phyloP scores from a whole-genome alignment of 2,329 filamentous ascomycete genomes.

The Alternaria rosae region DNA sequence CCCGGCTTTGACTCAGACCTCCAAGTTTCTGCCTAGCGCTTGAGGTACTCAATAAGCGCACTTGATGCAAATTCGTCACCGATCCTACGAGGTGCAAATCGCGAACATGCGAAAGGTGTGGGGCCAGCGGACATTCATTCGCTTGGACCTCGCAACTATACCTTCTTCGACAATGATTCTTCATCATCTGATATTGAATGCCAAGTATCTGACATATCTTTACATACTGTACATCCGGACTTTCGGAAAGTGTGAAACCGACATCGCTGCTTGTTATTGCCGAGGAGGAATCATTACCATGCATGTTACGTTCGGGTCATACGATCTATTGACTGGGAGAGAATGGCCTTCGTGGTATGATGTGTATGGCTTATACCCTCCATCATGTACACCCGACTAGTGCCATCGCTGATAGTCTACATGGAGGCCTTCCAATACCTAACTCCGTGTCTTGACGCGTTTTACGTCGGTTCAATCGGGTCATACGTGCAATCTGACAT shows the following conservation, averaged over 20 bases:
- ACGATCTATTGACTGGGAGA: background rate
- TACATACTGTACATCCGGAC: background rate
- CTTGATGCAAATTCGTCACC: background rate
- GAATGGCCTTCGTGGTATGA: background rate
- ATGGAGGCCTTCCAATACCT: background rate
- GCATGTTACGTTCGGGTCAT: background rate
- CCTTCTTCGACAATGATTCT: background rate
- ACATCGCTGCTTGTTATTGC: background rate
- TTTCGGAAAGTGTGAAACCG: background rate
- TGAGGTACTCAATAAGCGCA: background rate
- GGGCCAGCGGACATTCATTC: background rate
- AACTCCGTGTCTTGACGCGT: background rate
- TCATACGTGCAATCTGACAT: background rate
- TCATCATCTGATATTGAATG: slow-evolving; percentile 2
- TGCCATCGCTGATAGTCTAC: background rate
- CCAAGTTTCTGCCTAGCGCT: slow-evolving; percentile 6
- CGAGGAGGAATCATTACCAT: background rate
- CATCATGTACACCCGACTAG: too few species aligned
- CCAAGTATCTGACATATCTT: slow-evolving; percentile 1
- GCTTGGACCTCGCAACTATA: background rate
- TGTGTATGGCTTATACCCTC: background rate
- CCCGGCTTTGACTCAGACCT: slow-evolving; percentile 22
- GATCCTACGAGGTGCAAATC: slow-evolving; percentile 1
- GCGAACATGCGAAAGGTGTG: background rate
- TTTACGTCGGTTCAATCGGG: background rate